Conservation (phyloP, 1,139 yeast genomes). For the Saccharomyces hybrid region DNA sequence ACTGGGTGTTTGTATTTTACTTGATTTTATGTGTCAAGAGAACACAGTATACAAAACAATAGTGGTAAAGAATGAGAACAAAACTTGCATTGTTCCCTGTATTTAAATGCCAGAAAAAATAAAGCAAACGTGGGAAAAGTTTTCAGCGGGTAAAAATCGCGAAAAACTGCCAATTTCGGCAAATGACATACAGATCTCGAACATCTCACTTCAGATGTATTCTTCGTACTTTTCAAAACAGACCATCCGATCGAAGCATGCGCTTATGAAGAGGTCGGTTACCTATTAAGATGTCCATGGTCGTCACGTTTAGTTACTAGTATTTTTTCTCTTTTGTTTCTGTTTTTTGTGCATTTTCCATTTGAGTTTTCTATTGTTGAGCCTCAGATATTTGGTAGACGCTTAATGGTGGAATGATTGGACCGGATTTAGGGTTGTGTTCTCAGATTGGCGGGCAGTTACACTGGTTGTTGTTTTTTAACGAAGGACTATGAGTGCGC, state of each 20-base stretch:
- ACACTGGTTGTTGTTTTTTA: background rate
- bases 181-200: background rate
- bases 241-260: no score
- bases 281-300: background rate
- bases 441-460: background rate
- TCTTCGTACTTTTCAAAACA: background rate
- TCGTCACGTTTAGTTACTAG: background rate
- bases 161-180: background rate
- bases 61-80: background rate
- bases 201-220: background rate
- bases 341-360: background rate
- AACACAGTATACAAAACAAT: no score
- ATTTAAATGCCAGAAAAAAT: background rate
- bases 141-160: background rate
- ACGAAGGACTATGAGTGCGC: background rate
- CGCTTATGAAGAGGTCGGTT: background rate
- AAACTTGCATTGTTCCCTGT: background rate
- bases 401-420: background rate
- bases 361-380: background rate
- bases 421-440: background rate
- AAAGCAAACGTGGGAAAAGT: background rate
- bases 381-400: background rate
- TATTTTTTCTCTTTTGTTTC: background rate
- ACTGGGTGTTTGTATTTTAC: conserved; percentile 3
- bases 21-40: background rate